Evolutionary conservation across 176 grass and related monocot genomes (phyloP).

Genomic region (Oropetium thomaeum): DNA sequence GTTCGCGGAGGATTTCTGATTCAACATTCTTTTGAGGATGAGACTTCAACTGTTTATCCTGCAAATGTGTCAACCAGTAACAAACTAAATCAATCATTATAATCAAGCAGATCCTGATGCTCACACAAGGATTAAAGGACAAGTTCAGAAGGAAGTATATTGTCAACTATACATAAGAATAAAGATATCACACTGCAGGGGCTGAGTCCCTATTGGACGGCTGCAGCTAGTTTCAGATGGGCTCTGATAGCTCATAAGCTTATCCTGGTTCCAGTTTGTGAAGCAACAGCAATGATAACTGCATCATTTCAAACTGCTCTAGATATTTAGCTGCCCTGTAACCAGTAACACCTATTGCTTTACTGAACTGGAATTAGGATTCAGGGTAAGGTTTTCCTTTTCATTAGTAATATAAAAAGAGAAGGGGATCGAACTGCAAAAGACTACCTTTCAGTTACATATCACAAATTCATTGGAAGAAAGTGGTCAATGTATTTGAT

Average conservation of each 20-base stretch:
- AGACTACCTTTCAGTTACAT: background rate
- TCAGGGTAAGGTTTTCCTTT: background rate
- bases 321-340: too few species aligned
- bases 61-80: slow-evolving; percentile 17
- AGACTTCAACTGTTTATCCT: slow-evolving; percentile 92
- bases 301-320: background rate
- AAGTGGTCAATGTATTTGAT: background rate
- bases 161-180: background rate
- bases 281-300: background rate
- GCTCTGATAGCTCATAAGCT: background rate
- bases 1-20: slow-evolving; percentile 69
- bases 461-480: background rate
- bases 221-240: background rate
- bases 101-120: background rate
- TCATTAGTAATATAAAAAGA: background rate
- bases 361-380: background rate
- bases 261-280: background rate
- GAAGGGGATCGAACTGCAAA: background rate
- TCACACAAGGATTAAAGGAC: slow-evolving; percentile 6
- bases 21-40: slow-evolving; percentile 55
- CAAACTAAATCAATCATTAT: background rate
- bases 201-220: background rate
- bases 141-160: background rate
- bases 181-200: background rate
- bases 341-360: too few species aligned